Evolutionary conservation across 2,329 filamentous ascomycete species (phyloP), one percentile per base, ranked within the genome.

Genomic region (Cercospora beticola): DNA sequence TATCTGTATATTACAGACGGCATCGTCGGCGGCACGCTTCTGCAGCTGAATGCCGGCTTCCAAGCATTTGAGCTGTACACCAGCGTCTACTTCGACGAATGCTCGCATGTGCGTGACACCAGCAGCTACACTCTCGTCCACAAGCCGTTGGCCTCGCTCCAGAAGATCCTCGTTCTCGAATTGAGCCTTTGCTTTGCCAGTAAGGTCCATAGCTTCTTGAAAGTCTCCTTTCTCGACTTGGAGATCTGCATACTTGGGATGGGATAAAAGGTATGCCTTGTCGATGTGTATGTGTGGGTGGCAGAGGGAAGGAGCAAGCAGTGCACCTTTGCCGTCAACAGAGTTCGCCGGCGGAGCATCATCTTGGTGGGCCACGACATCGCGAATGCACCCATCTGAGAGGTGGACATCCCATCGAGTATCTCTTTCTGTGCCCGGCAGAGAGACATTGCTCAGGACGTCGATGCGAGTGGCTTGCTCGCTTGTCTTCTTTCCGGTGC

Each of bases 281-380:
- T 92, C 90, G 30, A 92, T 82, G 75, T 92, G 90, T 62, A 92
- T 86, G 72, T 92, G 90, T 7, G 90, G 89, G 75, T 92, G 90
- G 72, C 89, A 91, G 3, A 92, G 83, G 8, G 85, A 83, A 3
- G 88, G 87, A 21, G 81, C 79, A 10, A 87, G 73, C 1, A 87
- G 78, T 28, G 81, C 76, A 60, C 77, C 78, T 23, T 72, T 65
- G 18, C 78, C 81, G 70, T 84, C 73, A 61, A 87, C 77, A n/a
- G 52, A 16, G 26, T 52, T 31, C 5, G 56, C 31, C 18, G 18
- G 30, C 16, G 30, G 16, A 4, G 31, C 26, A 12, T 7, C 49
- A 0, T 30, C 43, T 9, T 54, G 31, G 2, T 49, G 28, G 14
- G 54, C 26, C 12, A 52, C 31, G 40, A 70, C 46, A 12, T 30